phyloP scores from a whole-genome alignment of 1,139 yeast genomes.

The Kodamaea sp. region DNA sequence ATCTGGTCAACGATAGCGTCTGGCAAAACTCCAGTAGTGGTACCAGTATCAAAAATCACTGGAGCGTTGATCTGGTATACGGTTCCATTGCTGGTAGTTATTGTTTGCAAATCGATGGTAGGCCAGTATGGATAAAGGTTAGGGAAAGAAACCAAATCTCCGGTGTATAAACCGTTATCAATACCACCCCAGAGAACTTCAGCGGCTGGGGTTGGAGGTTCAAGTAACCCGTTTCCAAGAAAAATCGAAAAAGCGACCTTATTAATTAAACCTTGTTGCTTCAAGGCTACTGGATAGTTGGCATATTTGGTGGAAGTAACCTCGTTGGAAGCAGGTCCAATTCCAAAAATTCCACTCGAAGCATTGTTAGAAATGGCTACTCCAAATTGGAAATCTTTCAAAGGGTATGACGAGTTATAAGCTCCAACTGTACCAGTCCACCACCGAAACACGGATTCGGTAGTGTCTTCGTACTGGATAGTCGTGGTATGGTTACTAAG shows the following conservation, averaged over 20 bases:
- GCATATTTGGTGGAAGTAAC: background rate
- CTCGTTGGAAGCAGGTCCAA: conserved; percentile 8
- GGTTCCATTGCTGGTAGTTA: conserved; percentile 6
- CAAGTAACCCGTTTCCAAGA: no score
- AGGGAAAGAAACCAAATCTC: conserved; percentile 13
- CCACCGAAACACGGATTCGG: background rate
- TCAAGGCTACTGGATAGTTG: background rate
- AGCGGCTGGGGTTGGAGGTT: conserved; percentile 46
- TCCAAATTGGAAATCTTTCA: background rate
- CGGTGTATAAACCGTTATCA: conserved; percentile 50
- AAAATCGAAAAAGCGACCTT: background rate
- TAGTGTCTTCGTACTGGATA: background rate
- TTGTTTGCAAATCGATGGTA: conserved; percentile 9
- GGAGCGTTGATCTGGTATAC: background rate
- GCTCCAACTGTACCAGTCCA: background rate
- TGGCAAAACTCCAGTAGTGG: conserved; percentile 20
- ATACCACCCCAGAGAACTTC: conserved; percentile 58
- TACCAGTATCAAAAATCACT: conserved; percentile 65
- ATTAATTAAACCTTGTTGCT: background rate
- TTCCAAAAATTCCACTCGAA: background rate
- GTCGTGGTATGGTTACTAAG: background rate
- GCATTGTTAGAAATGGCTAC: background rate
- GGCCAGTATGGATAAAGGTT: conserved; percentile 2
- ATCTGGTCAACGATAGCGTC: background rate
- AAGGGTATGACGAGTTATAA: background rate